Conservation (phyloP, 768 basidiomycete species). For the Tricholoma bakamatsutake region DNA sequence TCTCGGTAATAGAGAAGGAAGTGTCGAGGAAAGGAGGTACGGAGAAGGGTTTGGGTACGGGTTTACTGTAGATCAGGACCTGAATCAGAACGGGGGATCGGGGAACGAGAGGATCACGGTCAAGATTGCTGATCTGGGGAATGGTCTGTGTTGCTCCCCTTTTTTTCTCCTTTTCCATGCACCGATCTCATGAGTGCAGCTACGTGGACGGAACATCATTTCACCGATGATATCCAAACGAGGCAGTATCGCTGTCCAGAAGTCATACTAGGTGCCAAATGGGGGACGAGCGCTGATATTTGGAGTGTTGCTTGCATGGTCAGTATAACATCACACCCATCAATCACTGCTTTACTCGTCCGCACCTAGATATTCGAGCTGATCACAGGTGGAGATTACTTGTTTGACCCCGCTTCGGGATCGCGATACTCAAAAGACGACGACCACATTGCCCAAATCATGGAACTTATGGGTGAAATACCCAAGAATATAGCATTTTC, state of each 20-base stretch:
- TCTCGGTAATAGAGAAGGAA: background rate
- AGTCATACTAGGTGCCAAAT: conserved; percentile 93
- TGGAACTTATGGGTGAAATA: conserved; percentile 91
- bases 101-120: conserved; percentile 77
- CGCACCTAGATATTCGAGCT: conserved; percentile 82
- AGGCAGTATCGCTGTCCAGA: conserved; percentile 97
- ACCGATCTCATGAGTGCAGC: conserved; percentile 32
- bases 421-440: conserved; percentile 95
- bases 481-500: conserved; percentile 78
- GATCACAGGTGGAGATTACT: conserved; percentile 93
- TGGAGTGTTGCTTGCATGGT: conserved; percentile 97
- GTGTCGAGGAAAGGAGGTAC: background rate
- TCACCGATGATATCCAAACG: conserved; percentile 98
- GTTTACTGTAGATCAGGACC: conserved; percentile 5
- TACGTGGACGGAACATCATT: conserved; percentile 91
- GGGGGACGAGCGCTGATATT: conserved; percentile 93
- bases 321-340: conserved; percentile 22
- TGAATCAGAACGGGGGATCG: conserved; percentile 20
- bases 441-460: conserved; percentile 96
- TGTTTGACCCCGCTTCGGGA: conserved; percentile 95
- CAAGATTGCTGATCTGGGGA: conserved; percentile 98
- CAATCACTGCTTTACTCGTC: background rate
- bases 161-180: background rate
- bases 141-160: conserved; percentile 48
- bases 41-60: background rate